A percentile compares a stretch with the other conserved stretches of the same genome.
These are phyloP conservation scores for Hypoxylon sp. DNA, from an alignment of 2,329 filamentous ascomycete genomes.

Conservation along the genomic window DNA sequence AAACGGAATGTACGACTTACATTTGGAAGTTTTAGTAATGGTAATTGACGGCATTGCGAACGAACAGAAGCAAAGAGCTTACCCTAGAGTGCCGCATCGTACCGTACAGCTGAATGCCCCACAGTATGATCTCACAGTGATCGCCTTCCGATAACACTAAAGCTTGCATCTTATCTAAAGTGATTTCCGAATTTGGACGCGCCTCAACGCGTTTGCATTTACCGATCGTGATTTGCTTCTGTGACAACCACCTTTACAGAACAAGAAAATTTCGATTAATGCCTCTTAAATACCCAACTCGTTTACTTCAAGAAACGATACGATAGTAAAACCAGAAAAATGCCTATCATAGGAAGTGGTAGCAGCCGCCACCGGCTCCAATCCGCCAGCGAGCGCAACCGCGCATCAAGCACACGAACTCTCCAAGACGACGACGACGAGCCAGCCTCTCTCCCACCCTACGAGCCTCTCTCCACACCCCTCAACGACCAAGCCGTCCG, in stretches of 20 bases:
- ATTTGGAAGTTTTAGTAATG: slow-evolving; percentile 11
- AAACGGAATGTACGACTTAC: slow-evolving; percentile 6
- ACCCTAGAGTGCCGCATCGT: too few relatives aligned
- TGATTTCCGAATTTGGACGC: slow-evolving; percentile 16
- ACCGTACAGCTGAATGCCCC: too few relatives aligned
- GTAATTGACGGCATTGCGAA: slow-evolving; percentile 20
- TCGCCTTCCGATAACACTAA: too few relatives aligned
- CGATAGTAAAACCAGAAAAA: too few relatives aligned
- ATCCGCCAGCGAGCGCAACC: slow-evolving; percentile 29
- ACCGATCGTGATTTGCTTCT: too few relatives aligned
- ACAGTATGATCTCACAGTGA: too few relatives aligned
- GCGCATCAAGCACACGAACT: slow-evolving; percentile 19
- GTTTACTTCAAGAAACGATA: too few relatives aligned
- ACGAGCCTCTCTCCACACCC: slow-evolving; percentile 58
- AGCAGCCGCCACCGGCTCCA: slow-evolving; percentile 37
- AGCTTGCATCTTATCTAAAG: slow-evolving; percentile 17
- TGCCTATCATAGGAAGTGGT: slow-evolving; percentile 34
- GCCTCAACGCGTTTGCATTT: slow-evolving; percentile 30
- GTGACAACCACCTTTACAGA: too few relatives aligned
- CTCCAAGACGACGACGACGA: slow-evolving; percentile 17
- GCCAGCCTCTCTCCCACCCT: slow-evolving; percentile 54
- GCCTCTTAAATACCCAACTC: too few relatives aligned
- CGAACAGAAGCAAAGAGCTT: too few relatives aligned
- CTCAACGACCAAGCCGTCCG: slow-evolving; percentile 52
- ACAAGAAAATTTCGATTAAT: too few relatives aligned